These are phyloP conservation scores for Aspergillus asperescens DNA, from an alignment of 495 filamentous ascomycete species.

Conservation along the genomic window DNA sequence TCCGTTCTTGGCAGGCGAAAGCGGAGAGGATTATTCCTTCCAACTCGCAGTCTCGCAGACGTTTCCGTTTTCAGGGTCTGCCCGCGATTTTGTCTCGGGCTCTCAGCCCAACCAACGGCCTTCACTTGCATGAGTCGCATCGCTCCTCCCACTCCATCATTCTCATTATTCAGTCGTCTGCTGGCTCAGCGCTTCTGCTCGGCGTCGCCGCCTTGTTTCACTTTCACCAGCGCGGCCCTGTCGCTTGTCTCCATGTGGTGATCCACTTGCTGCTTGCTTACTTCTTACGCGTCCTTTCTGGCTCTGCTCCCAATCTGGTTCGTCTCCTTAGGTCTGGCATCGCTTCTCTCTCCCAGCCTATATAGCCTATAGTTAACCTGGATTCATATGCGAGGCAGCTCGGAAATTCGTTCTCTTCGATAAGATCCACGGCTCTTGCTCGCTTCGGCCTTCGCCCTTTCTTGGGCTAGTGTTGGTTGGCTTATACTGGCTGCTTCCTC, in stretches of 20 bases:
- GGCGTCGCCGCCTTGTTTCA: conserved; percentile 27
- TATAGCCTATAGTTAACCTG: neutral
- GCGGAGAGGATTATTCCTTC: too few species aligned
- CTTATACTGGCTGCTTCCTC: neutral
- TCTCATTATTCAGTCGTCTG: neutral
- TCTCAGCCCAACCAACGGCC: too few species aligned
- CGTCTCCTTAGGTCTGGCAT: neutral
- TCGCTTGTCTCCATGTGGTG: conserved; percentile 31
- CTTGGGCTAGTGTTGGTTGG: neutral
- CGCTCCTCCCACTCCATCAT: neutral
- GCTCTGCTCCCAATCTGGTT: neutral
- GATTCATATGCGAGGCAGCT: neutral
- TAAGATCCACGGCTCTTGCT: neutral
- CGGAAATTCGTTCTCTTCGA: neutral
- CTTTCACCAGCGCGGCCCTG: conserved; percentile 34
- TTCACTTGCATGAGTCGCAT: neutral
- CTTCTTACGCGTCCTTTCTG: conserved; percentile 31
- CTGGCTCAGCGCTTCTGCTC: neutral
- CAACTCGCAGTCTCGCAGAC: too few species aligned
- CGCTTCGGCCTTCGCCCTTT: neutral
- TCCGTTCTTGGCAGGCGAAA: too few species aligned
- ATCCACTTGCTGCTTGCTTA: conserved; percentile 16
- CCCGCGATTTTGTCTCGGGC: too few species aligned
- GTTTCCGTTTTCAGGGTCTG: too few species aligned
- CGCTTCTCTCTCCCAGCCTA: neutral